A percentile compares a stretch with the other conserved stretches of the same genome.
phyloP scores from a whole-genome alignment of 164 flowering plant genomes.

The Aristolochia fimbriata region DNA sequence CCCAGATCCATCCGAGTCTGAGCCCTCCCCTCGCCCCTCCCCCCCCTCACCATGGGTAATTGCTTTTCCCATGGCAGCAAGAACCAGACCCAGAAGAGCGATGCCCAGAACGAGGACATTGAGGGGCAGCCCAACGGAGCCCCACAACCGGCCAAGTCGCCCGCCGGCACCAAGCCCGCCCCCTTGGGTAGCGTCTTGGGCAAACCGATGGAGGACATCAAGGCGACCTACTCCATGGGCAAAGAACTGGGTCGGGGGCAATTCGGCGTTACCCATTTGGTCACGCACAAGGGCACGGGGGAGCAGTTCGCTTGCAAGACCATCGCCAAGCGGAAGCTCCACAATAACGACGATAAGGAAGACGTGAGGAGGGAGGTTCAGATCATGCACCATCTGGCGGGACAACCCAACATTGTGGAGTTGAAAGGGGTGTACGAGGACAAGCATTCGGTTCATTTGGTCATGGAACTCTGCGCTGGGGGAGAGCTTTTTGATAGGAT shows the following conservation, averaged over 20 bases:
- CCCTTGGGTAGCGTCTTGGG: slow-evolving; percentile 6
- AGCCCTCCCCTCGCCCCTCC: background rate
- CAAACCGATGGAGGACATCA: slow-evolving; percentile 15
- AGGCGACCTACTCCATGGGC: slow-evolving; percentile 16
- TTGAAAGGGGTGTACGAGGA: slow-evolving; percentile 26
- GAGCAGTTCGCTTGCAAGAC: slow-evolving; percentile 27
- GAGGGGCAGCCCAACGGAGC: background rate
- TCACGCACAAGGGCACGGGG: slow-evolving; percentile 19
- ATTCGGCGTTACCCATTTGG: slow-evolving; percentile 23
- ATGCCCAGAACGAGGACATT: background rate
- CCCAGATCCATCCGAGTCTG: background rate
- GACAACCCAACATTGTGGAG: slow-evolving; percentile 25
- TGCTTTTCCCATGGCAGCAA: slow-evolving; percentile 6
- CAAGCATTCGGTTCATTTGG: slow-evolving; percentile 23
- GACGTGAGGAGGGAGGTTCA: slow-evolving; percentile 32
- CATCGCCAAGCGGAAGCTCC: slow-evolving; percentile 26
- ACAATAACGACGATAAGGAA: slow-evolving; percentile 23
- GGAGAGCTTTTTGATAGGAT: slow-evolving; percentile 34
- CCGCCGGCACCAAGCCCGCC: slow-evolving; percentile 1
- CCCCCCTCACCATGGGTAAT: slow-evolving; percentile 6
- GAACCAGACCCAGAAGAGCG: background rate
- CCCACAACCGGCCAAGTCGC: background rate
- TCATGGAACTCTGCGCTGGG: slow-evolving; percentile 31
- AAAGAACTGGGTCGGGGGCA: slow-evolving; percentile 32
- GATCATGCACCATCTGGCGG: slow-evolving; percentile 30